These are phyloP conservation scores for Neoascochyta sp. DNA, from an alignment of 2,329 filamentous ascomycete genomes.

Conservation along the genomic window DNA sequence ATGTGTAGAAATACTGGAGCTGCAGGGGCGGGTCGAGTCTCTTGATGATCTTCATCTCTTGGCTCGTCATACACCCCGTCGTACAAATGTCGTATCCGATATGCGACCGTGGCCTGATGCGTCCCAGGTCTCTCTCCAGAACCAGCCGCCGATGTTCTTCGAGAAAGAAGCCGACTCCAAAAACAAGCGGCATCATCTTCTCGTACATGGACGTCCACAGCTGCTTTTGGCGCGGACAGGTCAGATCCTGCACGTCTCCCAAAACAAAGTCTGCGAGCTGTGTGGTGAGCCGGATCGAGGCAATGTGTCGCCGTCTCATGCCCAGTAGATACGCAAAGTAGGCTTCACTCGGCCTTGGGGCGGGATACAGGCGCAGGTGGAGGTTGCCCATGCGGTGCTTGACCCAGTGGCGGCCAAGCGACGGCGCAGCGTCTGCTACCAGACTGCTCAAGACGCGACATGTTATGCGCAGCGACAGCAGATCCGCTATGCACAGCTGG, in stretches of 20 bases:
- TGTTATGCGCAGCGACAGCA: slow-evolving; percentile 30
- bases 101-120: slow-evolving; percentile 29
- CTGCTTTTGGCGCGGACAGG: slow-evolving; percentile 26
- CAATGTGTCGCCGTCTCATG: slow-evolving; percentile 36
- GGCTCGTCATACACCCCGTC: slow-evolving; percentile 23
- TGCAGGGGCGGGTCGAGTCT: slow-evolving; percentile 30
- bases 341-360: slow-evolving; percentile 26
- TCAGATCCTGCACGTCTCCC: slow-evolving; percentile 25
- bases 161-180: slow-evolving; percentile 37
- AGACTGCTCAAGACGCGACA: slow-evolving; percentile 32
- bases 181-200: slow-evolving; percentile 37
- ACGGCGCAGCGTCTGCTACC: slow-evolving; percentile 28
- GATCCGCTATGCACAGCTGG: slow-evolving; percentile 32
- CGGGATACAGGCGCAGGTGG: slow-evolving; percentile 34
- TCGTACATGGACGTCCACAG: slow-evolving; percentile 37
- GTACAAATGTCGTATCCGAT: slow-evolving; percentile 37
- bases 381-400: slow-evolving; percentile 32
- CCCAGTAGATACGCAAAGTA: slow-evolving; percentile 34
- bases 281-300: slow-evolving; percentile 33
- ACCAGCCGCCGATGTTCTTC: slow-evolving; percentile 33
- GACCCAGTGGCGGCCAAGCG: slow-evolving; percentile 37
- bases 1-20: slow-evolving; percentile 39
- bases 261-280: slow-evolving; percentile 33
- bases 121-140: slow-evolving; percentile 32
- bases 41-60: slow-evolving; percentile 29